Conservation (phyloP, 2,329 filamentous ascomycete species). For the Talaromyces sp. region DNA sequence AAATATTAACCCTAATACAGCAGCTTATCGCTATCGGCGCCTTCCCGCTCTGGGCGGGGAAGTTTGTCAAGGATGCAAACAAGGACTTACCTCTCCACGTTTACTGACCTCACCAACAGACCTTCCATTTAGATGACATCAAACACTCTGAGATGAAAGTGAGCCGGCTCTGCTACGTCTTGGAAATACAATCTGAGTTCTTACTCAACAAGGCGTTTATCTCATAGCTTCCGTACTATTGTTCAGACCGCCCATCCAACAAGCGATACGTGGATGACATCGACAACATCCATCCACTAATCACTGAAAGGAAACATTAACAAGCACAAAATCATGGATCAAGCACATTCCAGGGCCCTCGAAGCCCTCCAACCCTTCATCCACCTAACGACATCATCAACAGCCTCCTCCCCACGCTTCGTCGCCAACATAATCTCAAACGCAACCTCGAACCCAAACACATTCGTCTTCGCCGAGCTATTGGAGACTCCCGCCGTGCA, state of each 20-base stretch:
- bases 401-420: slow-evolving; percentile 67
- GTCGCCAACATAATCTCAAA: slow-evolving; percentile 82
- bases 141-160: neutral
- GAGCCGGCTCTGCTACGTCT: neutral
- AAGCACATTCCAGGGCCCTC: slow-evolving; percentile 52
- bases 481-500: slow-evolving; percentile 78
- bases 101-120: neutral
- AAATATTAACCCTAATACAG: neutral
- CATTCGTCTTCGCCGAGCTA: slow-evolving; percentile 93
- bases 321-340: slow-evolving; percentile 41
- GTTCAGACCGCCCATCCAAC: neutral
- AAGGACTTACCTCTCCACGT: neutral
- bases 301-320: neutral
- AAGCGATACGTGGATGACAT: neutral
- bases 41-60: neutral
- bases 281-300: neutral
- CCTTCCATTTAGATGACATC: neutral
- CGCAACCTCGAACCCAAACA: slow-evolving; percentile 85
- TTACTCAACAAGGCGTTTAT: too few relatives aligned
- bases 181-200: neutral
- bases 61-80: slow-evolving; percentile 12
- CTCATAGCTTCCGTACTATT: too few relatives aligned
- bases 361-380: slow-evolving; percentile 78
- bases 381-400: slow-evolving; percentile 80
- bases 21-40: neutral